Conservation (phyloP, 805 yeast species). For the Kodamaea neixiangensis region DNA sequence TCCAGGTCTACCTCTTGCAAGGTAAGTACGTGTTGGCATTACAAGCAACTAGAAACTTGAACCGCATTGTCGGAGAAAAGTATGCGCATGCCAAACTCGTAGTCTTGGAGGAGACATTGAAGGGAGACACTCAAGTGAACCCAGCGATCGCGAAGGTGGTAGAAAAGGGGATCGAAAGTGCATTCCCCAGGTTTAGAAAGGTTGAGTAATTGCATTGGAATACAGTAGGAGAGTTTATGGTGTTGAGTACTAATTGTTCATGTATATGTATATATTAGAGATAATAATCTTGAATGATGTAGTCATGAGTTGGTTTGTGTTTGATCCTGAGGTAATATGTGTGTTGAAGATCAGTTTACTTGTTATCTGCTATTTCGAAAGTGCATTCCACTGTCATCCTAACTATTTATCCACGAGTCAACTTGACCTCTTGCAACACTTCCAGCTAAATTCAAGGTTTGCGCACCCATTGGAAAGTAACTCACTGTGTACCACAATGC, state of each 20-base stretch:
- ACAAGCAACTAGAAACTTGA: slow-evolving; percentile 47
- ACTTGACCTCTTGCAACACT: slow-evolving; percentile 47
- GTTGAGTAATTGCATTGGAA: background rate
- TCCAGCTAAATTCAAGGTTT: slow-evolving; percentile 44
- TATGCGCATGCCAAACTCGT: slow-evolving; percentile 10
- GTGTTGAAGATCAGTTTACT: no score
- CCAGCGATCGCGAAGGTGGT: slow-evolving; percentile 47
- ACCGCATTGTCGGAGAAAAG: slow-evolving; percentile 25
- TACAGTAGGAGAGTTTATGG: background rate
- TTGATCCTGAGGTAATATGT: no score
- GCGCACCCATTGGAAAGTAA: slow-evolving; percentile 49
- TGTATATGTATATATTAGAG: background rate
- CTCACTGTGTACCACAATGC: slow-evolving; percentile 49
- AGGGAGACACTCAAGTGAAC: slow-evolving; percentile 37
- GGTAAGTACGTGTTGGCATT: slow-evolving; percentile 49
- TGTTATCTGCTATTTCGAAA: background rate
- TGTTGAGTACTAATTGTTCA: background rate
- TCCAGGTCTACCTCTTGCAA: slow-evolving; percentile 39
- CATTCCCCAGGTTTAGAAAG: slow-evolving; percentile 32
- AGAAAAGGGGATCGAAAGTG: slow-evolving; percentile 34
- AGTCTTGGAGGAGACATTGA: slow-evolving; percentile 18
- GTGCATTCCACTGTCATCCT: slow-evolving; percentile 5
- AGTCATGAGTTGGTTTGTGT: no score
- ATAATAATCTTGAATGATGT: background rate
- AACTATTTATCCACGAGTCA: slow-evolving; percentile 43